phyloP scores from a whole-genome alignment of 2,329 filamentous ascomycete genomes.

The Exophiala viscosa region DNA sequence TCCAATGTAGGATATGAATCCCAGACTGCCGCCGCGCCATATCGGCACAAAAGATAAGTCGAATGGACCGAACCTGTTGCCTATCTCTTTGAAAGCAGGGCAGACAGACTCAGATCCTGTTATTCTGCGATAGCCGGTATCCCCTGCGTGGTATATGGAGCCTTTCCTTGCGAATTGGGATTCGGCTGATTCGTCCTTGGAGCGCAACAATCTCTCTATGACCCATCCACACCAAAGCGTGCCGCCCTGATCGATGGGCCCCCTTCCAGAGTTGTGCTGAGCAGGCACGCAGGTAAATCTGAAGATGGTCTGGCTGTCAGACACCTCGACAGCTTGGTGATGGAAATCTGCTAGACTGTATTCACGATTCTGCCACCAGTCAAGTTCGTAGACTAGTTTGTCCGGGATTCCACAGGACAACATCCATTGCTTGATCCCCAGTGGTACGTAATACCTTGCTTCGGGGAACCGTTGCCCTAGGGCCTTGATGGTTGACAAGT shows the following conservation, averaged over 20 bases:
- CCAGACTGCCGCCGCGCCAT: conserved; percentile 39
- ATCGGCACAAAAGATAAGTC: conserved; percentile 50
- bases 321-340: conserved; percentile 14
- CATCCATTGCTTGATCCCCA: conserved; percentile 32
- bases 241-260: conserved; percentile 37
- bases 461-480: conserved; percentile 35
- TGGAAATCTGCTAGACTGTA: conserved; percentile 22
- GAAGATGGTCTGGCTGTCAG: conserved; percentile 5
- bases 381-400: conserved; percentile 44
- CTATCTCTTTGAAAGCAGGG: conserved; percentile 48
- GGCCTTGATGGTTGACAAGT: conserved; percentile 43
- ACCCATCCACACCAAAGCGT: conserved; percentile 48
- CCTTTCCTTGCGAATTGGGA: conserved; percentile 15
- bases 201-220: conserved; percentile 32
- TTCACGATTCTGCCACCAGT: conserved; percentile 45
- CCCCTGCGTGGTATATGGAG: conserved; percentile 42
- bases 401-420: conserved; percentile 33
- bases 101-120: conserved; percentile 38
- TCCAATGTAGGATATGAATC: conserved; percentile 18
- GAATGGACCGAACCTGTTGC: conserved; percentile 45
- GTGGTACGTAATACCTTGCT: conserved; percentile 43
- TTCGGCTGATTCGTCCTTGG: conserved; percentile 19
- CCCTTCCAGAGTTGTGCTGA: conserved; percentile 47
- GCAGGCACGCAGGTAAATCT: conserved; percentile 18
- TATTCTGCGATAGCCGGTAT: conserved; percentile 46